Percentiles rank a stretch among this genome's conserved stretches.
Conservation (phyloP, 2,329 filamentous ascomycete genomes). For the Colletotrichum gigasporum region DNA sequence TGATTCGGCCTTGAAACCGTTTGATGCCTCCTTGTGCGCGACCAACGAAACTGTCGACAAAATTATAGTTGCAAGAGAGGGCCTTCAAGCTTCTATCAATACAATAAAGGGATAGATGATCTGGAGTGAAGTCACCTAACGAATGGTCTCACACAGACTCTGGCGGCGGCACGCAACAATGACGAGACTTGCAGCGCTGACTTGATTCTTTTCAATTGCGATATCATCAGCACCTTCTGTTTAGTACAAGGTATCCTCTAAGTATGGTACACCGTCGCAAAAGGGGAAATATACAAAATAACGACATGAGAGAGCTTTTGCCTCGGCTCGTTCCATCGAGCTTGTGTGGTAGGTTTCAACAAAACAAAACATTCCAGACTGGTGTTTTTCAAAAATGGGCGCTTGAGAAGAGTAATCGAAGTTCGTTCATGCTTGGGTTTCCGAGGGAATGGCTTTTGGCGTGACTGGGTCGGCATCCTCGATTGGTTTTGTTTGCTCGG, state of each 20-base stretch:
- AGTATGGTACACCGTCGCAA: constrained; percentile 28
- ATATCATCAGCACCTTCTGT: constrained; percentile 14
- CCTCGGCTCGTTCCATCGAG: not conserved
- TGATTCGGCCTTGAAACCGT: constrained; percentile 72
- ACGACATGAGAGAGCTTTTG: constrained; percentile 16
- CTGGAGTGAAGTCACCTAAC: not conserved
- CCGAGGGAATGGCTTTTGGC: not conserved
- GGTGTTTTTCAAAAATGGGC: not conserved
- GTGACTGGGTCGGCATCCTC: constrained; percentile 15
- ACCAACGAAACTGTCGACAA: constrained; percentile 66
- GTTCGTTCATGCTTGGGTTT: not conserved
- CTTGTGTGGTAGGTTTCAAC: constrained; percentile 2
- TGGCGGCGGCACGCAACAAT: not conserved
- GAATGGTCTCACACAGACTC: too few relatives aligned
- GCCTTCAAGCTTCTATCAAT: constrained; percentile 39
- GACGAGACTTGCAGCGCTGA: not conserved
- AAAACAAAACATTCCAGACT: not conserved
- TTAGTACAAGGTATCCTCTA: constrained; percentile 32
- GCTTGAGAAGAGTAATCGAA: not conserved
- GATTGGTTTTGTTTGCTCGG: not conserved
- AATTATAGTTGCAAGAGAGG: constrained; percentile 57
- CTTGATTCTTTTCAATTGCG: not conserved
- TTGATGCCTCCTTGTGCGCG: constrained; percentile 82
- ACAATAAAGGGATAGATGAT: not conserved
- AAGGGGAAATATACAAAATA: constrained; percentile 18